Percentiles rank a stretch among this genome's conserved stretches.
Conservation (phyloP, 1,284 basidiomycete genomes). For the Phellinidium pouzarii region DNA sequence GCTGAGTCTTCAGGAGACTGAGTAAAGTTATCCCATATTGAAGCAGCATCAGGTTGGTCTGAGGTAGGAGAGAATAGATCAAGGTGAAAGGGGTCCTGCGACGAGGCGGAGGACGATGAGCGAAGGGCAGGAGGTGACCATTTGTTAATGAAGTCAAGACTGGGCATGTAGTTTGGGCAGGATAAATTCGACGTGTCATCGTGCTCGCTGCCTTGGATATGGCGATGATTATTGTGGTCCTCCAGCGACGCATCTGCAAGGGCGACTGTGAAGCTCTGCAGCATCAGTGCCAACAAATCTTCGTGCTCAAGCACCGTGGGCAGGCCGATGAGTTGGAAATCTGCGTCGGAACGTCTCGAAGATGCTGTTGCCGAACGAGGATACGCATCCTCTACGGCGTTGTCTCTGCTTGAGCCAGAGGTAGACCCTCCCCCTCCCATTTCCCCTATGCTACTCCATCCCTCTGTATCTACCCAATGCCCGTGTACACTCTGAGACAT, state of each 20-base stretch:
- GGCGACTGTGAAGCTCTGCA: slow-evolving; percentile 4
- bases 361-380: slow-evolving; percentile 9
- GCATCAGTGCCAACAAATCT: slow-evolving; percentile 2
- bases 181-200: background rate
- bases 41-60: slow-evolving; percentile 6
- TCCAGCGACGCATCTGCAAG: slow-evolving; percentile 1
- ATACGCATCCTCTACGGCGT: slow-evolving; percentile 1
- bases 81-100: slow-evolving; percentile 9
- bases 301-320: slow-evolving; percentile 4
- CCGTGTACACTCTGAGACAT: slow-evolving; percentile 2
- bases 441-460: slow-evolving; percentile 1
- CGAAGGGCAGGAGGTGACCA: slow-evolving; percentile 16
- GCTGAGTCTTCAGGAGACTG: background rate
- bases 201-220: background rate
- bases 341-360: background rate
- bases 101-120: slow-evolving; percentile 12
- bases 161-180: slow-evolving; percentile 3
- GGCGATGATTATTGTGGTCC: background rate
- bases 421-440: background rate
- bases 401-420: background rate
- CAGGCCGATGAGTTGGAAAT: background rate
- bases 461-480: slow-evolving; percentile 11
- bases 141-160: slow-evolving; percentile 6
- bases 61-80: slow-evolving; percentile 10
- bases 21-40: slow-evolving; percentile 5